phyloP scores from a whole-genome alignment of 2,329 filamentous ascomycete species.

The Cordyceps javanica region DNA sequence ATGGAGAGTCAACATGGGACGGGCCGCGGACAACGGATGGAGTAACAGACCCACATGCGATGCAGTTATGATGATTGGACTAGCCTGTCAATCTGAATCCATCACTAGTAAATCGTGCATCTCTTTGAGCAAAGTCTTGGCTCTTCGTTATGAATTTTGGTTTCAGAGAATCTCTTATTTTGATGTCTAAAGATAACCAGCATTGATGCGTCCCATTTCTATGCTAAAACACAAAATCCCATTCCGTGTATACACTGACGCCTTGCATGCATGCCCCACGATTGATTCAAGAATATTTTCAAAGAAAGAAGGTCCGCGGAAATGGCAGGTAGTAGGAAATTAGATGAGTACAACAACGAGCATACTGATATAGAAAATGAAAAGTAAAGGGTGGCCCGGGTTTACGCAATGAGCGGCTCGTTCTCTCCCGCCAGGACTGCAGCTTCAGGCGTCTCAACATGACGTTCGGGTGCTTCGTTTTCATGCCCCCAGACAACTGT shows the following conservation, averaged over 20 bases:
- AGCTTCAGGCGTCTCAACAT: neutral
- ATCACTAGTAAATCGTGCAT: too few species aligned
- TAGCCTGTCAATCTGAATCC: too few species aligned
- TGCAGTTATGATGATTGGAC: too few species aligned
- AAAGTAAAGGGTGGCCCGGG: neutral
- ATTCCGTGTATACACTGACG: neutral
- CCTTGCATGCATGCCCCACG: neutral
- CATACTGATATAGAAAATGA: neutral
- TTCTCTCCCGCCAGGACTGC: neutral
- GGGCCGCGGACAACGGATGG: too few species aligned
- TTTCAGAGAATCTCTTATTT: neutral
- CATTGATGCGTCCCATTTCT: neutral
- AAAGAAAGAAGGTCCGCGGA: neutral
- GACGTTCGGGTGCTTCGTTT: neutral
- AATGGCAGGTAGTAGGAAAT: neutral
- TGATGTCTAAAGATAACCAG: neutral
- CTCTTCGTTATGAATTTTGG: neutral
- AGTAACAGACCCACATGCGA: too few species aligned
- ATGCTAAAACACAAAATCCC: constrained; percentile 2
- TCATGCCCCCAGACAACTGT: constrained; percentile 10
- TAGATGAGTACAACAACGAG: neutral
- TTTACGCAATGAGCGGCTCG: neutral
- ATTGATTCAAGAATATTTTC: neutral
- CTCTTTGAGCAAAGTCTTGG: neutral
- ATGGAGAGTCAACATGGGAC: too few species aligned